A percentile compares a stretch with the other conserved stretches of the same genome.
These are phyloP conservation scores for Boletus rufocinnamomeus DNA, from an alignment of 768 basidiomycete genomes.

Conservation along the genomic window DNA sequence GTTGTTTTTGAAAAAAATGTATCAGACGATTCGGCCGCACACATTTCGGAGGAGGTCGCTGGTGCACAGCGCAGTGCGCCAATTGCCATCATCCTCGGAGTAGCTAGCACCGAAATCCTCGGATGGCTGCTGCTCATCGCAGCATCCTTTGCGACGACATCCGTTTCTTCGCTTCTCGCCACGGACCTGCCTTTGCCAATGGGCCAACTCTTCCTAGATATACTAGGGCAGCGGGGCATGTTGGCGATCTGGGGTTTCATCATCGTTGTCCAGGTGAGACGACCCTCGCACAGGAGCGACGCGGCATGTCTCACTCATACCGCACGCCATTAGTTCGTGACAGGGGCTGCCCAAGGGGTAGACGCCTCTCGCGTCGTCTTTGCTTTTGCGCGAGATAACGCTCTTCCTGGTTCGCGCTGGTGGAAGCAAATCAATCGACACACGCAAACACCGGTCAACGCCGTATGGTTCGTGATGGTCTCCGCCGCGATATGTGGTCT, in stretches of 20 bases:
- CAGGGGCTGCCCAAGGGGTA: conserved; percentile 72
- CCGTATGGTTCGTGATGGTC: conserved; percentile 72
- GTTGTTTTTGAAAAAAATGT: conserved; percentile 1
- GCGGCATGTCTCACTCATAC: background rate
- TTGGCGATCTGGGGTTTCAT: conserved; percentile 71
- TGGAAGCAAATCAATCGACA: conserved; percentile 62
- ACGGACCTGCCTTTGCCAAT: conserved; percentile 62
- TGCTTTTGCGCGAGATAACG: conserved; percentile 73
- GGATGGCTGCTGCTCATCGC: conserved; percentile 70
- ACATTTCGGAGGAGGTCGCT: conserved; percentile 71
- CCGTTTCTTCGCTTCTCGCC: conserved; percentile 50
- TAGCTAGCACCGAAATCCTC: conserved; percentile 56
- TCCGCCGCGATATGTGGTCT: conserved; percentile 56
- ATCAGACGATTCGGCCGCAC: conserved; percentile 73
- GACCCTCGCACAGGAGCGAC: too few species aligned
- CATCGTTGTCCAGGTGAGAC: conserved; percentile 57
- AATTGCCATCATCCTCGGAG: conserved; percentile 66
- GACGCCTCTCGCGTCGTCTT: conserved; percentile 77
- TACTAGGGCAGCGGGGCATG: conserved; percentile 70
- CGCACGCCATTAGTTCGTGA: conserved; percentile 51
- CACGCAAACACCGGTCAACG: conserved; percentile 73
- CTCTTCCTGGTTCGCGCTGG: conserved; percentile 69
- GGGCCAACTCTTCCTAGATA: conserved; percentile 69
- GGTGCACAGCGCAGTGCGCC: conserved; percentile 66
- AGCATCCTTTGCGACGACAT: conserved; percentile 63